Evolutionary conservation across 2,329 filamentous ascomycete genomes (phyloP).

Genomic region (Nakataea oryzae): DNA sequence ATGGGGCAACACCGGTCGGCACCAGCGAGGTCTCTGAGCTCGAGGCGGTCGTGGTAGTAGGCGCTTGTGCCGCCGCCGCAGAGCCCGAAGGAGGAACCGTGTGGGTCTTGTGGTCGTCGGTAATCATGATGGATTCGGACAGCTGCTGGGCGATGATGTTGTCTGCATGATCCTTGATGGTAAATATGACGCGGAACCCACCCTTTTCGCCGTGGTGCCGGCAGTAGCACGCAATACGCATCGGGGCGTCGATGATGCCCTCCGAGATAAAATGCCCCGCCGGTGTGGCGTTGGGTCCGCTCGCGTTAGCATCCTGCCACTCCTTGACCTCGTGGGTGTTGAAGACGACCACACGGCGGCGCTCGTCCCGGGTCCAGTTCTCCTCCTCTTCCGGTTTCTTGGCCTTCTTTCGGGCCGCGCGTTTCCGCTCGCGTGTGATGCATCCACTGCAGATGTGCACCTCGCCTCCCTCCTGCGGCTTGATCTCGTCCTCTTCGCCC

Average conservation of each 20-base stretch:
- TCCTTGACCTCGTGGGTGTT: conserved; percentile 83
- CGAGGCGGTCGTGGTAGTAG: conserved; percentile 3
- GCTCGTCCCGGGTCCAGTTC: conserved; percentile 71
- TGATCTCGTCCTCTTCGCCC: conserved; percentile 51
- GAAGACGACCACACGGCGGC: conserved; percentile 77
- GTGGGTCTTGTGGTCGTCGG: conserved; percentile 93
- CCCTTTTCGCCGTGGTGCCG: conserved; percentile 89
- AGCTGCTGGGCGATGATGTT: conserved; percentile 75
- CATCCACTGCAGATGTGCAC: conserved; percentile 89
- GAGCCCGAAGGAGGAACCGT: conserved; percentile 22
- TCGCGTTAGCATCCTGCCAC: conserved; percentile 50
- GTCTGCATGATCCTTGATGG: conserved; percentile 71
- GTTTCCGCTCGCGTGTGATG: conserved; percentile 82
- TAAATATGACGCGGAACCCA: conserved; percentile 90
- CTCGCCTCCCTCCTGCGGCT: conserved; percentile 81
- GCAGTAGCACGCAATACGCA: conserved; percentile 97
- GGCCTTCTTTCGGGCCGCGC: conserved; percentile 83
- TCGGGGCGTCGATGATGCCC: conserved; percentile 59
- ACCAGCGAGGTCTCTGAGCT: neutral
- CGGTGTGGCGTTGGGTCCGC: conserved; percentile 28
- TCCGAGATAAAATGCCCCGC: conserved; percentile 13
- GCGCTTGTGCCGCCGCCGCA: conserved; percentile 1
- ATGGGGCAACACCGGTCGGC: neutral
- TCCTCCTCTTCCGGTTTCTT: conserved; percentile 91
- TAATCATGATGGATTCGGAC: conserved; percentile 87